Conservation (phyloP, 257 asterid species). For the Solanum microdontum region DNA sequence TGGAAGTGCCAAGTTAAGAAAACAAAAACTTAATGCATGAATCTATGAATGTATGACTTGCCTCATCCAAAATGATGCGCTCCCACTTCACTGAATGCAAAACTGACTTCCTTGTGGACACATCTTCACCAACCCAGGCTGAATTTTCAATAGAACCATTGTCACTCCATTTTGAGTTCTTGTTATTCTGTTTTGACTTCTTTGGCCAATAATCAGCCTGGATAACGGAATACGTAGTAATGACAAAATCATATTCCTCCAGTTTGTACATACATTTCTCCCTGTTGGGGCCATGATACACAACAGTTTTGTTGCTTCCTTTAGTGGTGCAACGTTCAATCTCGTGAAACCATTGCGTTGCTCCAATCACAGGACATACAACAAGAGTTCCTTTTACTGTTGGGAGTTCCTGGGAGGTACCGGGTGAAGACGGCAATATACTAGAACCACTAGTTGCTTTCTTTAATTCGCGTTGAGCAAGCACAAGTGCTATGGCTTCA, state of each 20-base stretch:
- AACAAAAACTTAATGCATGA: not conserved
- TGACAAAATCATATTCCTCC: not conserved
- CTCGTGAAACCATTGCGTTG: not conserved
- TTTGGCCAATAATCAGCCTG: not conserved
- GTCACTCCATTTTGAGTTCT: not conserved
- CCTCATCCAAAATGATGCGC: not conserved
- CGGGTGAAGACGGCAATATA: not conserved
- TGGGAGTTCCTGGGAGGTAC: not conserved
- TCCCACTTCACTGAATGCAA: not conserved
- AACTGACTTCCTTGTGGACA: not conserved
- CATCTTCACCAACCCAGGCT: not conserved
- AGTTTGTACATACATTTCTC: not conserved
- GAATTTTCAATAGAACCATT: not conserved
- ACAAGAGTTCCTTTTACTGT: not conserved
- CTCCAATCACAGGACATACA: not conserved
- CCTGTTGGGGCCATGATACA: not conserved
- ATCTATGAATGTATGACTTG: not conserved
- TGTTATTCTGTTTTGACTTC: not conserved
- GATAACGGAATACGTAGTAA: not conserved
- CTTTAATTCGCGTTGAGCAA: conserved; percentile 44
- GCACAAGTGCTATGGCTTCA: conserved; percentile 87
- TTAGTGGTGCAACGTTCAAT: not conserved
- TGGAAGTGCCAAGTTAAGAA: not conserved
- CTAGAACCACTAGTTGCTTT: conserved; percentile 1
- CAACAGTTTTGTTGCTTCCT: not conserved